Evolutionary conservation across 2,329 filamentous ascomycete genomes (phyloP), one percentile per base, ranked within the genome.

Genomic region (Bisporella sp.): DNA sequence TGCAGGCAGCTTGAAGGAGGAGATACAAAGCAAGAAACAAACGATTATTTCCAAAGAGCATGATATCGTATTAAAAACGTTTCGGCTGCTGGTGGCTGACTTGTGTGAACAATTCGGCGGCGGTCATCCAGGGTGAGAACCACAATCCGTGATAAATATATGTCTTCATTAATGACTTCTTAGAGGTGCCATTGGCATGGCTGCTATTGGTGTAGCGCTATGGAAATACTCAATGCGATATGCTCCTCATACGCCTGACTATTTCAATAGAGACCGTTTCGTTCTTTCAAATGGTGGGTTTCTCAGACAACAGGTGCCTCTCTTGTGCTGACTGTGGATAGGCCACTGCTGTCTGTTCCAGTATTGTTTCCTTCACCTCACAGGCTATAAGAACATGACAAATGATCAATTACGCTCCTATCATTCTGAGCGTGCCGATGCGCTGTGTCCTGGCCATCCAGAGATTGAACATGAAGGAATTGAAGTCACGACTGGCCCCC

Each of bases 401-500:
- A 57, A 73, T 6, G 72, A 75, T 2, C 70, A 76, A 54, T 62
- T 76, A 4, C 73, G 72, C 54, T 68, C 67, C 1, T 76, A 75
- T 52, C 70, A 73, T 51, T 70, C 68, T 5, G 58, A 64, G 5
- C 63, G 66, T 3, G 58, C 59, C 32, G 29, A 48, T 29, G 29
- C 30, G 4, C 55, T 74, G 5, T 74, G 71, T 43, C 73, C 69
- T 4, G 73, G 70, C 0, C 73, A 69, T 54, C 74, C 74, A 0
- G 73, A 77, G 55, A 76, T 75, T 47, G 73, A 77, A 50, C 64
- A 72, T 43, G 67, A 71, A 29, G 74, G 73, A 3, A 68, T 77
- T 31, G 74, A 77, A 61, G 71, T 77, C 4, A 76, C 74, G 0
- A 77, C 74, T 0, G 74, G 74, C 4, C 74, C 74, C 5, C 62